These are phyloP conservation scores for Hypseocharis bilobata DNA, from an alignment of 441 rosid genomes.

Conservation along the genomic window DNA sequence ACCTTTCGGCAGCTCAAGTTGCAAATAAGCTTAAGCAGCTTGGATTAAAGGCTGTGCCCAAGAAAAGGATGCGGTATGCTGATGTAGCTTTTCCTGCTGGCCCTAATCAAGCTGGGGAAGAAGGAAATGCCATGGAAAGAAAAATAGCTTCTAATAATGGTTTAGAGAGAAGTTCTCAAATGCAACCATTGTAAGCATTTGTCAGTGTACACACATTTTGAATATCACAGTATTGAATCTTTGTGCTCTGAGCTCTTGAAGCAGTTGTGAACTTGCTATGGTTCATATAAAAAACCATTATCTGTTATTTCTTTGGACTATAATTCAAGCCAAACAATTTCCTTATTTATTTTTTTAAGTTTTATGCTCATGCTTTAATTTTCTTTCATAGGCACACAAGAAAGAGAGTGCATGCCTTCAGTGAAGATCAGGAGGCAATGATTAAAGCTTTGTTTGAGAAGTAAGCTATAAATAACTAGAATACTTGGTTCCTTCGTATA, in stretches of 20 bases:
- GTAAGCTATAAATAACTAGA: constrained; percentile 38
- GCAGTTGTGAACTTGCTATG: constrained; percentile 16
- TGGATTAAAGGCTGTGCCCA: constrained; percentile 44
- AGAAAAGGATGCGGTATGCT: constrained; percentile 39
- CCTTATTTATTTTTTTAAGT: constrained; percentile 16
- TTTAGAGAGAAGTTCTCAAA: constrained; percentile 28
- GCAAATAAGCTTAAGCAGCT: constrained; percentile 82
- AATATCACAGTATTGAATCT: background rate
- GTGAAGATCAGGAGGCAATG: constrained; percentile 67
- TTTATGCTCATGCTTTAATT: constrained; percentile 14
- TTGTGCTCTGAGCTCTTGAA: constrained; percentile 4
- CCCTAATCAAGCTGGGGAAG: constrained; percentile 26
- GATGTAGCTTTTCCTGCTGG: constrained; percentile 23
- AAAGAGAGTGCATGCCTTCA: constrained; percentile 59
- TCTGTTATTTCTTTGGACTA: background rate
- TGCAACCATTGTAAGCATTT: constrained; percentile 51
- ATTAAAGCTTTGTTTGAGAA: constrained; percentile 64
- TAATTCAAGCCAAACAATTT: constrained; percentile 8
- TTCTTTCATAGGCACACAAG: constrained; percentile 50
- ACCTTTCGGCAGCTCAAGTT: constrained; percentile 73
- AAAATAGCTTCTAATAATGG: constrained; percentile 31
- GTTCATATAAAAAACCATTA: background rate
- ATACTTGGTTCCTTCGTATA: constrained; percentile 10
- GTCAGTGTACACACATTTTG: background rate
- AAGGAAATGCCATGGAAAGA: constrained; percentile 22